These are phyloP conservation scores for Gymnopus androsaceus DNA, from an alignment of 1,284 basidiomycete genomes.

Conservation along the genomic window DNA sequence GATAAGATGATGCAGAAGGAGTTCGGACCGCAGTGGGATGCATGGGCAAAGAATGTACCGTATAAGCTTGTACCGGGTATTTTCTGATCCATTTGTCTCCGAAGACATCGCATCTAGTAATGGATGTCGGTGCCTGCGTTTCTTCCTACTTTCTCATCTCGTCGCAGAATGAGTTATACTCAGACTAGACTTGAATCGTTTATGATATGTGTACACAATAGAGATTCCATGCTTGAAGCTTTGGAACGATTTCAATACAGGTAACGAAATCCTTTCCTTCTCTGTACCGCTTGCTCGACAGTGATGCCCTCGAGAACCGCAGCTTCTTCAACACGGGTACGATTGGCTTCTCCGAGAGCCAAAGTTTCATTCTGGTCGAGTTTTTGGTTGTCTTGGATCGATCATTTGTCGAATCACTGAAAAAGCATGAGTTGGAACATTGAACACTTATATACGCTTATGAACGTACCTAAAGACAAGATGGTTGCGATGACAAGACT, in stretches of 20 bases:
- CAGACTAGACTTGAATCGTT: no score
- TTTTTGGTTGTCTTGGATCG: constrained; percentile 44
- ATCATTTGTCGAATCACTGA: constrained; percentile 49
- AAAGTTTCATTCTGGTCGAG: constrained; percentile 47
- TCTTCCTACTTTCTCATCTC: no score
- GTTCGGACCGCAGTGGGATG: no score
- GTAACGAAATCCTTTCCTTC: constrained; percentile 50
- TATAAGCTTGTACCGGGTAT: no score
- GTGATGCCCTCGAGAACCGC: constrained; percentile 51
- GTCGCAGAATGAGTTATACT: no score
- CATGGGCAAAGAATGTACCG: no score
- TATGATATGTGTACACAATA: no score
- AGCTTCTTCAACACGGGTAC: constrained; percentile 47
- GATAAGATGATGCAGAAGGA: no score
- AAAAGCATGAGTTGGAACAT: background rate
- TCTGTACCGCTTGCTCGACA: constrained; percentile 51
- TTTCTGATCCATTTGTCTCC: no score
- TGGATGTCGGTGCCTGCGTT: no score
- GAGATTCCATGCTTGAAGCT: no score
- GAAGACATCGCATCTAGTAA: no score
- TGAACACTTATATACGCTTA: background rate
- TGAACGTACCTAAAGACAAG: constrained; percentile 38
- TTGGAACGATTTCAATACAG: constrained; percentile 37
- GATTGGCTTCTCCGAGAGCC: constrained; percentile 41
- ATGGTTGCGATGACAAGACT: constrained; percentile 39